These are phyloP conservation scores for Maudiozyma bulderi DNA, from an alignment of 805 yeast species.

Conservation along the genomic window DNA sequence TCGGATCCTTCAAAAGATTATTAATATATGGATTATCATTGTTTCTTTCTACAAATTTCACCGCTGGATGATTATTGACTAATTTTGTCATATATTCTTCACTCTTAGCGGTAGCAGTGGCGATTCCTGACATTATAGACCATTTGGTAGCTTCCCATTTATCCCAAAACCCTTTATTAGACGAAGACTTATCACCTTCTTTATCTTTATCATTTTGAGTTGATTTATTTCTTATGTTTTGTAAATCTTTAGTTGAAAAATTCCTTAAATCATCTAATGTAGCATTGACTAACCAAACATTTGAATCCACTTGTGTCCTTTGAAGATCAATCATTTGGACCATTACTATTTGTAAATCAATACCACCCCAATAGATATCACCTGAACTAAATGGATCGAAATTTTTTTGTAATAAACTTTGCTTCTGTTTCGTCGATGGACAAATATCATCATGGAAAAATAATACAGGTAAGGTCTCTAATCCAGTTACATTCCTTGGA, in stretches of 20 bases:
- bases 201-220: neutral
- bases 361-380: conserved; percentile 85
- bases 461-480: conserved; percentile 64
- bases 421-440: conserved; percentile 59
- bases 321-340: conserved; percentile 50
- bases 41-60: conserved; percentile 36
- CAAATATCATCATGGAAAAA: conserved; percentile 90
- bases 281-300: conserved; percentile 72
- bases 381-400: conserved; percentile 65
- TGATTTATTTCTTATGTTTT: neutral
- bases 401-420: conserved; percentile 46
- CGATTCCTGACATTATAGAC: conserved; percentile 77
- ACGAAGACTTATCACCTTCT: neutral
- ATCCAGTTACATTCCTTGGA: conserved; percentile 37
- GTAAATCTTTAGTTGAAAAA: conserved; percentile 14
- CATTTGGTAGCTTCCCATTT: conserved; percentile 51
- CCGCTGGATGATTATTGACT: conserved; percentile 24
- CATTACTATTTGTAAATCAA: conserved; percentile 53
- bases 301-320: conserved; percentile 59
- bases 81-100: conserved; percentile 17
- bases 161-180: conserved; percentile 13
- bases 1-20: conserved; percentile 61
- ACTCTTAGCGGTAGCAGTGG: conserved; percentile 50
- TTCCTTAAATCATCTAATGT: conserved; percentile 37
- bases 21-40: conserved; percentile 30